phyloP scores from a whole-genome alignment of 371 early-diverging fungal genomes.

The Zychaea mexicana region DNA sequence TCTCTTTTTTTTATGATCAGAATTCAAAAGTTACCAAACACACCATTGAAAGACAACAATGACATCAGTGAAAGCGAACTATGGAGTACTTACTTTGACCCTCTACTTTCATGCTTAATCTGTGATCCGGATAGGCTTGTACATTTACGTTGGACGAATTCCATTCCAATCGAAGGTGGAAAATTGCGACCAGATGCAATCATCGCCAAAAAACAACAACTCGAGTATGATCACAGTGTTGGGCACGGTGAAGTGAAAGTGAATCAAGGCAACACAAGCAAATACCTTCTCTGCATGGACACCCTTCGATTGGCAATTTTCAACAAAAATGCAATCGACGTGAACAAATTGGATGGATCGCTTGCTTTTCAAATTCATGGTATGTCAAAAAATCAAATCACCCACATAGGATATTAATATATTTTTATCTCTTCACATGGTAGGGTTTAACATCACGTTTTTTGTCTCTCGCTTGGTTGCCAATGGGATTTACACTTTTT shows the following conservation, averaged over 20 bases:
- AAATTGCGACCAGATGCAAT: slow-evolving; percentile 30
- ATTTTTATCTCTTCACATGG: background rate
- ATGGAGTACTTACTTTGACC: slow-evolving; percentile 39
- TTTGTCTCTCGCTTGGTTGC: slow-evolving; percentile 6
- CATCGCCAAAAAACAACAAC: slow-evolving; percentile 23
- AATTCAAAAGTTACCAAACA: slow-evolving; percentile 17
- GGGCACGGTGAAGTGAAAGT: slow-evolving; percentile 21
- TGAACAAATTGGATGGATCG: slow-evolving; percentile 20
- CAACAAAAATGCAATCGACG: slow-evolving; percentile 35
- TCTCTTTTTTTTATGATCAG: slow-evolving; percentile 1
- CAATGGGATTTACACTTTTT: slow-evolving; percentile 7
- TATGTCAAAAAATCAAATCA: slow-evolving; percentile 7
- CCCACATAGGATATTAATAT: background rate
- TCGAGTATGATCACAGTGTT: background rate
- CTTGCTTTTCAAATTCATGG: slow-evolving; percentile 31
- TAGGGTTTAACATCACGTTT: slow-evolving; percentile 17
- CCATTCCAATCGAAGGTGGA: slow-evolving; percentile 21
- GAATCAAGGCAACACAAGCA: slow-evolving; percentile 14
- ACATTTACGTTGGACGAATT: slow-evolving; percentile 31
- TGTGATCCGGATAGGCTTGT: slow-evolving; percentile 26
- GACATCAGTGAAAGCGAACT: slow-evolving; percentile 29
- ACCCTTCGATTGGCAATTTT: slow-evolving; percentile 26
- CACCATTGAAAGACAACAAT: slow-evolving; percentile 13
- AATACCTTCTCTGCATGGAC: slow-evolving; percentile 19
- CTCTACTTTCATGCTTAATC: slow-evolving; percentile 26